These are phyloP conservation scores for Pseudogymnoascus sp. DNA, from an alignment of 2,329 filamentous ascomycete genomes.

Conservation along the genomic window DNA sequence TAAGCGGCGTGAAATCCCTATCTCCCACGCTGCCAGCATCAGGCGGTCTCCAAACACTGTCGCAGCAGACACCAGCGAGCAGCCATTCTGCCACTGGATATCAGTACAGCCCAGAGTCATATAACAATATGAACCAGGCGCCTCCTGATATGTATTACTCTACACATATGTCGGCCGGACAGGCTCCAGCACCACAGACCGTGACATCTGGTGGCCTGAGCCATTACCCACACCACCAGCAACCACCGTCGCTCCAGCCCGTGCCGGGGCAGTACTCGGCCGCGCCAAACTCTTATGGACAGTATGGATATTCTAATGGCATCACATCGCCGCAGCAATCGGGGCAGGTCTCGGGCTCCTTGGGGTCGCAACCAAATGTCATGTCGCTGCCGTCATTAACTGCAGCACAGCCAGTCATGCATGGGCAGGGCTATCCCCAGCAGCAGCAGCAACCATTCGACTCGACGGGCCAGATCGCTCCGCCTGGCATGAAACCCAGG, in stretches of 20 bases:
- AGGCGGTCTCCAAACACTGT: constrained; percentile 33
- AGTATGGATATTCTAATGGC: constrained; percentile 69
- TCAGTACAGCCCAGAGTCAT: constrained; percentile 30
- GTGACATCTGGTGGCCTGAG: constrained; percentile 64
- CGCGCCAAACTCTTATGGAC: constrained; percentile 45
- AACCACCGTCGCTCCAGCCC: constrained; percentile 63
- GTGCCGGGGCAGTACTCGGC: constrained; percentile 60
- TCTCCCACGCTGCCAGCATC: constrained; percentile 57
- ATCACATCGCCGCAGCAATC: constrained; percentile 70
- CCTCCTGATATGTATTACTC: constrained; percentile 80
- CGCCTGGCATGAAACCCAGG: constrained; percentile 88
- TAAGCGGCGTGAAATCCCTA: constrained; percentile 66
- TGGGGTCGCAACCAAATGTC: constrained; percentile 57
- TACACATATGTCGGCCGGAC: constrained; percentile 71
- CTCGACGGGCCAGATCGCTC: constrained; percentile 83
- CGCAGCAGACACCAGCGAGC: constrained; percentile 28
- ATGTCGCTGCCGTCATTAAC: constrained; percentile 55
- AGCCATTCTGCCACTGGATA: constrained; percentile 31
- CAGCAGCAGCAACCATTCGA: constrained; percentile 59
- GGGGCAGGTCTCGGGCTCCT: constrained; percentile 58
- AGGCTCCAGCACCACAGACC: constrained; percentile 65
- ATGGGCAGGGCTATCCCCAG: constrained; percentile 37
- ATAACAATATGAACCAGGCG: constrained; percentile 67
- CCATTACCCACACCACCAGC: constrained; percentile 66
- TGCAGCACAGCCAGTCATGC: constrained; percentile 39